phyloP scores from a whole-genome alignment of 768 basidiomycete genomes.

The Leucocoprinus leucothites region DNA sequence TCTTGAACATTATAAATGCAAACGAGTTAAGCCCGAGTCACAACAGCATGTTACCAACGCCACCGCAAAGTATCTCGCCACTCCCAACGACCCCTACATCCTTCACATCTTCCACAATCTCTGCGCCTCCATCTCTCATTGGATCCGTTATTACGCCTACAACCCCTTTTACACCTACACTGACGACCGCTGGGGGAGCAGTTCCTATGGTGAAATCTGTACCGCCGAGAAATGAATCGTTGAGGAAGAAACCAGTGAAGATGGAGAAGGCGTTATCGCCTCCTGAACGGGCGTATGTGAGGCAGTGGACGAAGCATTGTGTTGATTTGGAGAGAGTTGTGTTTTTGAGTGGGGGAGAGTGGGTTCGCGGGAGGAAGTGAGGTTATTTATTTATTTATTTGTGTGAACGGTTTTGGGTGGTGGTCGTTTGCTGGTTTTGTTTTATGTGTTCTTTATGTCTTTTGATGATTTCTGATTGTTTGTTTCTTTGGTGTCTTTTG shows the following conservation, averaged over 20 bases:
- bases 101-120: neutral
- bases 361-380: constrained; percentile 5
- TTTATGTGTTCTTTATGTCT: too few relatives aligned
- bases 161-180: neutral
- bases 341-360: constrained; percentile 11
- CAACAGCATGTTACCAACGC: neutral
- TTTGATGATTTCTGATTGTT: too few relatives aligned
- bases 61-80: neutral
- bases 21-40: neutral
- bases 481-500: neutral
- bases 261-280: neutral
- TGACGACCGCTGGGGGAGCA: neutral
- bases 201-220: neutral
- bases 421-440: neutral
- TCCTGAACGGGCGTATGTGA: constrained; percentile 10
- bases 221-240: neutral
- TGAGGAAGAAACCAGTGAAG: neutral
- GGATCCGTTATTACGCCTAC: too few relatives aligned
- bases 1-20: neutral
- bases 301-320: constrained; percentile 15
- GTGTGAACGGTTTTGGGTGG: too few relatives aligned
- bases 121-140: too few relatives aligned
- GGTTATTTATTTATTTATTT: too few relatives aligned
- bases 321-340: constrained; percentile 5
- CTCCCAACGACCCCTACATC: neutral